Conservation (phyloP, 2,329 filamentous ascomycete species). For the Monosporascus ibericus region DNA sequence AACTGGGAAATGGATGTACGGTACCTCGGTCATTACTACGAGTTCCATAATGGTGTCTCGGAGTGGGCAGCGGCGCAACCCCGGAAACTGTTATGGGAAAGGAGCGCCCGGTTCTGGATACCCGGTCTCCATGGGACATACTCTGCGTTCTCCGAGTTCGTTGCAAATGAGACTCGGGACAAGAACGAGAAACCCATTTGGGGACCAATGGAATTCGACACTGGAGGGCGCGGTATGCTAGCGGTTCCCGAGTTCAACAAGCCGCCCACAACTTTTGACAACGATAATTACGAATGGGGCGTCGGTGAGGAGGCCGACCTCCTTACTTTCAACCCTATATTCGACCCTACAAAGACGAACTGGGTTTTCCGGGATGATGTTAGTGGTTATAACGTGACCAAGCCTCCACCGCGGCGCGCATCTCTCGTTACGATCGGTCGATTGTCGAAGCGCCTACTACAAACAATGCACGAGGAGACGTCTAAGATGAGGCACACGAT, state of each 20-base stretch:
- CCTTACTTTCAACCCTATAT: slow-evolving; percentile 55
- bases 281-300: slow-evolving; percentile 58
- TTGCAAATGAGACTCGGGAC: slow-evolving; percentile 43
- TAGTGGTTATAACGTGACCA: slow-evolving; percentile 45
- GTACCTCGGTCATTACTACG: slow-evolving; percentile 42
- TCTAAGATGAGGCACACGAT: slow-evolving; percentile 43
- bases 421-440: slow-evolving; percentile 51
- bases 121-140: slow-evolving; percentile 49
- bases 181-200: slow-evolving; percentile 43
- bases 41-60: slow-evolving; percentile 49
- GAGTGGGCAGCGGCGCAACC: slow-evolving; percentile 52
- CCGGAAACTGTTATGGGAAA: slow-evolving; percentile 56
- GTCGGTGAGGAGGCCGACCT: slow-evolving; percentile 53
- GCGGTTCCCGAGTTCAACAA: slow-evolving; percentile 49
- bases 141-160: slow-evolving; percentile 50
- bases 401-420: slow-evolving; percentile 50
- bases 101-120: slow-evolving; percentile 56
- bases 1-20: slow-evolving; percentile 43
- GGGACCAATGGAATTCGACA: slow-evolving; percentile 43
- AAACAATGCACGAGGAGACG: slow-evolving; percentile 54
- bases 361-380: slow-evolving; percentile 53
- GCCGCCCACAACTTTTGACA: slow-evolving; percentile 55
- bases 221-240: slow-evolving; percentile 43
- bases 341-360: slow-evolving; percentile 49
- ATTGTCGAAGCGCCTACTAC: slow-evolving; percentile 44